Conservation (phyloP, 176 grass and related monocot species). For the Oryza longistaminata region DNA sequence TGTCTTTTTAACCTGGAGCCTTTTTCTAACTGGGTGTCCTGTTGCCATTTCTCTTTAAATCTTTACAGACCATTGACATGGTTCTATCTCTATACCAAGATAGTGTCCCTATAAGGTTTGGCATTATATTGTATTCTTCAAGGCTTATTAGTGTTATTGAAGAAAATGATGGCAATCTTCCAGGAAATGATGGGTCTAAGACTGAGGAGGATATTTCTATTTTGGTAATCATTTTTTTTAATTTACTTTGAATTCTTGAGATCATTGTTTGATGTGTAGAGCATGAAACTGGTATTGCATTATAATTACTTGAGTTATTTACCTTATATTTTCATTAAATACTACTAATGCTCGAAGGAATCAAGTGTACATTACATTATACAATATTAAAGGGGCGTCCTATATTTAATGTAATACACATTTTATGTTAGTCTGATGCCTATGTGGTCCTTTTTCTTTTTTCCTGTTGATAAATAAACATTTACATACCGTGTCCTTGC, state of each 20-base stretch:
- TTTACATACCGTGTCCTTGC: background rate
- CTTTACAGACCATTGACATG: conserved; percentile 75
- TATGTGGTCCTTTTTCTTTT: background rate
- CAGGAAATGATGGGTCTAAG: conserved; percentile 43
- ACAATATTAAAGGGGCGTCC: background rate
- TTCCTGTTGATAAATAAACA: background rate
- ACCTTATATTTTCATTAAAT: conserved; percentile 2
- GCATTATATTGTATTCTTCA: conserved; percentile 88
- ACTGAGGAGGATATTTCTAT: conserved; percentile 60
- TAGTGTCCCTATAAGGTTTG: conserved; percentile 87
- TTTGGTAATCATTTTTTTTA: conserved; percentile 61
- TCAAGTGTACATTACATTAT: conserved; percentile 7
- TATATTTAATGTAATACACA: background rate
- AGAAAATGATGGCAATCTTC: conserved; percentile 62
- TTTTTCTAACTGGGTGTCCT: conserved; percentile 35
- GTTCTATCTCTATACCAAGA: conserved; percentile 84
- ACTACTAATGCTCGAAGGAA: conserved; percentile 9
- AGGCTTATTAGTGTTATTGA: conserved; percentile 62
- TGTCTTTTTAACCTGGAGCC: conserved; percentile 26
- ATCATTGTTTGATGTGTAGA: conserved; percentile 42
- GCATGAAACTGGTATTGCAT: conserved; percentile 21
- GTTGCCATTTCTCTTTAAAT: conserved; percentile 42
- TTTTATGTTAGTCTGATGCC: background rate
- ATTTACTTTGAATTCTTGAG: conserved; percentile 23
- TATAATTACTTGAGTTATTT: background rate